Percentiles rank a stretch among this genome's conserved stretches.
phyloP scores from a whole-genome alignment of 257 asterid genomes.

The Cinchona pubescens region DNA sequence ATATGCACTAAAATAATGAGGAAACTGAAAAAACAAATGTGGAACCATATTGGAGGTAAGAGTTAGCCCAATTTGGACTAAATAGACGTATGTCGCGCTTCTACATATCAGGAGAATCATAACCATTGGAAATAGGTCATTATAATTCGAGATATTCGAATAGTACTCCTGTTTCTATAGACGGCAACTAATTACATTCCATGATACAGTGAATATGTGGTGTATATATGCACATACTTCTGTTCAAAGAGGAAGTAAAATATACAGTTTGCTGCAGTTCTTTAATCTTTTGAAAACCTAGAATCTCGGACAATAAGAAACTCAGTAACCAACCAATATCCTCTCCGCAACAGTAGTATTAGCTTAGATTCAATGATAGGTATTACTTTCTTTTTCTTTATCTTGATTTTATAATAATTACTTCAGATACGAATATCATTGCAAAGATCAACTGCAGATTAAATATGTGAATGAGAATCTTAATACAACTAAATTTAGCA shows the following conservation, averaged over 20 bases:
- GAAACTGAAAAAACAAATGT: not conserved
- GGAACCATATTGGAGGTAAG: constrained; percentile 4
- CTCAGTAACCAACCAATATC: not conserved
- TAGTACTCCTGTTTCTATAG: not conserved
- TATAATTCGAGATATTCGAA: not conserved
- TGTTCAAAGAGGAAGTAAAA: not conserved
- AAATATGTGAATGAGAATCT: not conserved
- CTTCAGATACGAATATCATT: too few relatives aligned
- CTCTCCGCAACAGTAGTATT: not conserved
- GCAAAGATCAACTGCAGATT: not conserved
- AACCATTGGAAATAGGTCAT: not conserved
- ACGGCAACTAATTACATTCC: not conserved
- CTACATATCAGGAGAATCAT: not conserved
- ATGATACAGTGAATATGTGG: not conserved
- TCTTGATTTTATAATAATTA: too few relatives aligned
- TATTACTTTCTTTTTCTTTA: too few relatives aligned
- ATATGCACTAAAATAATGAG: not conserved
- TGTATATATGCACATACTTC: not conserved
- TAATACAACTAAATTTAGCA: not conserved
- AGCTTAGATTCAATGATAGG: too few relatives aligned
- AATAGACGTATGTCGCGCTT: not conserved
- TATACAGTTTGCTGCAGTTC: not conserved
- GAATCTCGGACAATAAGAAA: not conserved
- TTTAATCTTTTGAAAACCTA: not conserved
- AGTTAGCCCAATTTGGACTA: not conserved